phyloP scores from a whole-genome alignment of 352 stramenopile genomes.

The Globisporangium radiosum region DNA sequence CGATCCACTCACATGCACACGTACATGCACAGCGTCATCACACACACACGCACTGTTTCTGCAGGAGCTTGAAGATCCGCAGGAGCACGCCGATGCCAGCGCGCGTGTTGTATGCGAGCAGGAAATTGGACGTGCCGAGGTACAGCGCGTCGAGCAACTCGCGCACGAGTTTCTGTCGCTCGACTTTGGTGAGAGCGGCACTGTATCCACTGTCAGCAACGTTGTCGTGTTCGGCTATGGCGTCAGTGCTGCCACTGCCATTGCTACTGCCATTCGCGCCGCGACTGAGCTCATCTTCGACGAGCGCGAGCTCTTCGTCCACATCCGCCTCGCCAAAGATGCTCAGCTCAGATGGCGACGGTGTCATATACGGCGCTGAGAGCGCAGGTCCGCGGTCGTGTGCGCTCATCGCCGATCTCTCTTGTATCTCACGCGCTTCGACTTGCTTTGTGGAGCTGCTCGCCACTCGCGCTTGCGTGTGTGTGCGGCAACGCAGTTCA shows the following conservation, averaged over 20 bases:
- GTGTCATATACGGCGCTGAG: constrained; percentile 14
- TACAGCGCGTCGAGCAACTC: constrained; percentile 68
- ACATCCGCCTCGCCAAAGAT: constrained; percentile 21
- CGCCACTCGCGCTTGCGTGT: too few species aligned
- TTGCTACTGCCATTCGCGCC: background rate
- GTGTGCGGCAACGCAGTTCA: too few species aligned
- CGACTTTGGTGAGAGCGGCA: constrained; percentile 3
- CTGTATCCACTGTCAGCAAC: background rate
- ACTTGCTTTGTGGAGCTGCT: too few species aligned
- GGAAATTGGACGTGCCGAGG: constrained; percentile 76
- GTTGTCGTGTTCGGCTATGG: background rate
- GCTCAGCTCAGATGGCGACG: constrained; percentile 29
- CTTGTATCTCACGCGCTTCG: too few species aligned
- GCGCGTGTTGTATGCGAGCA: constrained; percentile 85
- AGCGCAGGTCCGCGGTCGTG: background rate
- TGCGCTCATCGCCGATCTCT: too few species aligned
- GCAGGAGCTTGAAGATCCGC: constrained; percentile 60
- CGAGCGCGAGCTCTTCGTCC: constrained; percentile 16
- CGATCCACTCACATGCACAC: too few species aligned
- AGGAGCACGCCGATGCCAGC: constrained; percentile 69
- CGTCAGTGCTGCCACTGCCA: constrained; percentile 3
- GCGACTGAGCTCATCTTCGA: background rate
- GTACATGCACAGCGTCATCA: too few species aligned
- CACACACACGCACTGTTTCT: constrained; percentile 29
- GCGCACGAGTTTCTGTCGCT: constrained; percentile 31